Conservation (phyloP, 2,329 filamentous ascomycete species). For the Stemphylium lycopersici region DNA sequence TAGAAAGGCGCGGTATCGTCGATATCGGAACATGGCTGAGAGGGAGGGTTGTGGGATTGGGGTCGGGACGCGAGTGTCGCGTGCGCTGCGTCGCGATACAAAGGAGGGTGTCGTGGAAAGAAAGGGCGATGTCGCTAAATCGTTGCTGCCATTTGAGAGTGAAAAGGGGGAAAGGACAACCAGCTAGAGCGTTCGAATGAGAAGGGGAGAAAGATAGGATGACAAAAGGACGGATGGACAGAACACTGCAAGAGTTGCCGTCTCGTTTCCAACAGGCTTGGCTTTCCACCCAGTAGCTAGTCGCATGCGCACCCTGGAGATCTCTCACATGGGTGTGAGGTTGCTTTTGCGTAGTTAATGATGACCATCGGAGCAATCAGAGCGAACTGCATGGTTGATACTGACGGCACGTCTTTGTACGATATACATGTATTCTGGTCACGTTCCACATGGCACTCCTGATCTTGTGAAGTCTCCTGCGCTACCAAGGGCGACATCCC, state of each 20-base stretch:
- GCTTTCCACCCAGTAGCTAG: slow-evolving; percentile 23
- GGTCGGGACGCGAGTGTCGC: slow-evolving; percentile 7
- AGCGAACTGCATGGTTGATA: neutral
- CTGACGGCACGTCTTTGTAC: neutral
- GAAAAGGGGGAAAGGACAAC: slow-evolving; percentile 10
- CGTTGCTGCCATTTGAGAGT: slow-evolving; percentile 26
- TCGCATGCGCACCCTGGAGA: slow-evolving; percentile 23
- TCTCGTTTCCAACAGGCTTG: slow-evolving; percentile 29
- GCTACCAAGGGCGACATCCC: slow-evolving; percentile 10
- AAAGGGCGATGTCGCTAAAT: slow-evolving; percentile 11
- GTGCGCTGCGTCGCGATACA: slow-evolving; percentile 15
- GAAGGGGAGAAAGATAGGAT: neutral
- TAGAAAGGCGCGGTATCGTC: slow-evolving; percentile 67
- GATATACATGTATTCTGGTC: neutral
- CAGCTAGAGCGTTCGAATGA: neutral
- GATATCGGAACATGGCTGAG: slow-evolving; percentile 60
- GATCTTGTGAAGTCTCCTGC: neutral
- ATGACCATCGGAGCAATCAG: neutral
- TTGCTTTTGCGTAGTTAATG: neutral
- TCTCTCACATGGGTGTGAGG: slow-evolving; percentile 3
- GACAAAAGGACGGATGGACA: neutral
- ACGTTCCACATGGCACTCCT: neutral
- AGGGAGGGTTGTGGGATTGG: slow-evolving; percentile 9
- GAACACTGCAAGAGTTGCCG: slow-evolving; percentile 17
- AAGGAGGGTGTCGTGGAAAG: slow-evolving; percentile 3